Conservation (phyloP, 1,284 basidiomycete species). For the Ceratobasidium sp. region DNA sequence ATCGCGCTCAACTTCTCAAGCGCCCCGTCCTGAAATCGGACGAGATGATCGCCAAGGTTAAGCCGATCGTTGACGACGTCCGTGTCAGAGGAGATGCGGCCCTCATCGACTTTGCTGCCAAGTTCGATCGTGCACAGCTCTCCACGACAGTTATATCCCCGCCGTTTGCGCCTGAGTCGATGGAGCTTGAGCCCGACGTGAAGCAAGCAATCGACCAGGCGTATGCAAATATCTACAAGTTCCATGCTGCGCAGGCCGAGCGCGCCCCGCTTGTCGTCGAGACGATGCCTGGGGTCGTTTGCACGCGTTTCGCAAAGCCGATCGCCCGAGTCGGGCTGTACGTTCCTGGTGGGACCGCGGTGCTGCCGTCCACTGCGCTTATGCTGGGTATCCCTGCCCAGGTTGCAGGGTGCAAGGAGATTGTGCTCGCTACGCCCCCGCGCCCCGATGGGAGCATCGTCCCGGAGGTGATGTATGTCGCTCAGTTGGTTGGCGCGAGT, state of each 20-base stretch:
- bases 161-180: slow-evolving; percentile 73
- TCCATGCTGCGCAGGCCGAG: slow-evolving; percentile 89
- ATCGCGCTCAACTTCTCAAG: slow-evolving; percentile 80
- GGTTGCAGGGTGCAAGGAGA: slow-evolving; percentile 93
- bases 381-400: slow-evolving; percentile 99
- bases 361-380: slow-evolving; percentile 95
- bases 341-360: slow-evolving; percentile 97
- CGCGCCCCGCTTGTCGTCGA: slow-evolving; percentile 84
- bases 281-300: slow-evolving; percentile 98
- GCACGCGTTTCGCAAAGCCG: slow-evolving; percentile 92
- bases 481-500: slow-evolving; percentile 87
- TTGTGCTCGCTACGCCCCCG: slow-evolving; percentile 96
- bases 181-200: slow-evolving; percentile 74
- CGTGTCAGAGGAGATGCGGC: slow-evolving; percentile 88
- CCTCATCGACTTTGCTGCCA: slow-evolving; percentile 89
- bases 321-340: slow-evolving; percentile 97
- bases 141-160: slow-evolving; percentile 73
- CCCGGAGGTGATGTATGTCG: slow-evolving; percentile 96
- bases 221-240: slow-evolving; percentile 91
- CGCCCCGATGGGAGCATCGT: slow-evolving; percentile 91
- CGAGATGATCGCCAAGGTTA: slow-evolving; percentile 95
- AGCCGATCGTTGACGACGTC: slow-evolving; percentile 93
- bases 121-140: slow-evolving; percentile 88
- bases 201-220: slow-evolving; percentile 91
- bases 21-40: slow-evolving; percentile 93